Percentiles rank a stretch among this genome's conserved stretches.
phyloP scores from a whole-genome alignment of 768 basidiomycete species.

The Mycena capillaripes region DNA sequence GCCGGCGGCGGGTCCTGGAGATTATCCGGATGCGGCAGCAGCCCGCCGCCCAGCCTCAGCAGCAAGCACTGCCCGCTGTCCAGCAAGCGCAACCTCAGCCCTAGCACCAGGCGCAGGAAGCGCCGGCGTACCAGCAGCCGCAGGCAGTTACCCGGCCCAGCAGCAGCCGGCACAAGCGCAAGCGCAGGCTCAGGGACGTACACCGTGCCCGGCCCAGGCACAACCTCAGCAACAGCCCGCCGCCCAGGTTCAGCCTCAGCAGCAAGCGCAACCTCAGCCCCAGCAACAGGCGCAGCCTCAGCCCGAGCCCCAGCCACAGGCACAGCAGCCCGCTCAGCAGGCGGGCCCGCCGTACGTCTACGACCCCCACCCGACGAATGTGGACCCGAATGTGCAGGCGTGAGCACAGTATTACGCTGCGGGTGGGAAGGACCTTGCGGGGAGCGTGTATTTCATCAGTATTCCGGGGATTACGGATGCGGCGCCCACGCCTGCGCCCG shows the following conservation, averaged over 20 bases:
- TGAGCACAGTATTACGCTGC: conserved; percentile 91
- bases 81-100: conserved; percentile 11
- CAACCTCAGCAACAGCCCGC: conserved; percentile 14
- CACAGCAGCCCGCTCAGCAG: conserved; percentile 36
- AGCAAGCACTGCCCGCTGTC: conserved; percentile 26
- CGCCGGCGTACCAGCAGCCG: no score
- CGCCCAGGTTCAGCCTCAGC: conserved; percentile 42
- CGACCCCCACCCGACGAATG: conserved; percentile 76
- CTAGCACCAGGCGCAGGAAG: conserved; percentile 4
- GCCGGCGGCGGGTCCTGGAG: conserved; percentile 1
- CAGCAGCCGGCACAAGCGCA: conserved; percentile 44
- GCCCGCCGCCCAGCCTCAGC: conserved; percentile 34
- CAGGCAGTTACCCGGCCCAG: no score
- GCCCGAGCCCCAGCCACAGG: neutral
- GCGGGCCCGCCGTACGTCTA: conserved; percentile 67
- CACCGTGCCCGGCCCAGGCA: conserved; percentile 20
- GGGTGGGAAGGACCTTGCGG: conserved; percentile 80
- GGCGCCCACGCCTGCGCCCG: conserved; percentile 29
- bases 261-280: conserved; percentile 38
- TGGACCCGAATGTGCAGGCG: conserved; percentile 86
- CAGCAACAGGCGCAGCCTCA: conserved; percentile 26
- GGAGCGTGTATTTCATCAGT: conserved; percentile 84
- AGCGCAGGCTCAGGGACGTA: neutral
- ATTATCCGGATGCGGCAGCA: conserved; percentile 32
- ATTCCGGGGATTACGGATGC: conserved; percentile 79